Evolutionary conservation across 306 rosid genomes (phyloP).

Genomic region (Vigna angularis): DNA sequence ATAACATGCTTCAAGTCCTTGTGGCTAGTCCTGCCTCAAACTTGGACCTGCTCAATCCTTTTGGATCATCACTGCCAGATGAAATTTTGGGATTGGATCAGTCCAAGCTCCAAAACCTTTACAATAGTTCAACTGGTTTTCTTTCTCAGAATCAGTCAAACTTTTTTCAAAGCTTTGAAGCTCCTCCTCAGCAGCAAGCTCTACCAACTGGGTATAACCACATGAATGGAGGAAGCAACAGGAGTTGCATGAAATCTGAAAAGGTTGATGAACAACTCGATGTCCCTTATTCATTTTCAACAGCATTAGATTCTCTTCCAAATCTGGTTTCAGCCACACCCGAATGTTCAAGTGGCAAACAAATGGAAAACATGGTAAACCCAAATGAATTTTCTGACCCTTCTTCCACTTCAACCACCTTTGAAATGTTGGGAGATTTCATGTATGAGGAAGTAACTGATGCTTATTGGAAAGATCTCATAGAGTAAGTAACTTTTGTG

Average conservation of each 20-base stretch:
- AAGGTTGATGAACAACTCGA: constrained; percentile 34
- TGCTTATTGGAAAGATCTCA: constrained; percentile 64
- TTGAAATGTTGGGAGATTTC: constrained; percentile 63
- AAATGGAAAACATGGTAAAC: constrained; percentile 41
- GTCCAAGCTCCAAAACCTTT: constrained; percentile 39
- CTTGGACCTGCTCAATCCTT: constrained; percentile 46
- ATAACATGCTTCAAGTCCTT: constrained; percentile 60
- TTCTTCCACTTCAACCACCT: constrained; percentile 56
- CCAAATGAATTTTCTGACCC: constrained; percentile 44
- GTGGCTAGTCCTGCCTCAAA: constrained; percentile 32
- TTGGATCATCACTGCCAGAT: constrained; percentile 46
- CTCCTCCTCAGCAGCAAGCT: constrained; percentile 10
- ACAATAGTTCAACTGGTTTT: constrained; percentile 35
- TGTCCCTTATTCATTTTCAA: constrained; percentile 29
- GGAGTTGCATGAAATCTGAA: constrained; percentile 32
- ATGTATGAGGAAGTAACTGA: constrained; percentile 56
- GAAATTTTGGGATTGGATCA: constrained; percentile 49
- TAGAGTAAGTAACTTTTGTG: constrained; percentile 48
- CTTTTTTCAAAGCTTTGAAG: constrained; percentile 41
- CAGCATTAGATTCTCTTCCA: constrained; percentile 53
- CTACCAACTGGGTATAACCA: constrained; percentile 13
- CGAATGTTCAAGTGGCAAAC: constrained; percentile 40
- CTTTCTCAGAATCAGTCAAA: constrained; percentile 46
- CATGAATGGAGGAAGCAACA: constrained; percentile 27
- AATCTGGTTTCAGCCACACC: constrained; percentile 56